Evolutionary conservation across 1,284 basidiomycete genomes (phyloP).

Genomic region (Trametes hirsuta): DNA sequence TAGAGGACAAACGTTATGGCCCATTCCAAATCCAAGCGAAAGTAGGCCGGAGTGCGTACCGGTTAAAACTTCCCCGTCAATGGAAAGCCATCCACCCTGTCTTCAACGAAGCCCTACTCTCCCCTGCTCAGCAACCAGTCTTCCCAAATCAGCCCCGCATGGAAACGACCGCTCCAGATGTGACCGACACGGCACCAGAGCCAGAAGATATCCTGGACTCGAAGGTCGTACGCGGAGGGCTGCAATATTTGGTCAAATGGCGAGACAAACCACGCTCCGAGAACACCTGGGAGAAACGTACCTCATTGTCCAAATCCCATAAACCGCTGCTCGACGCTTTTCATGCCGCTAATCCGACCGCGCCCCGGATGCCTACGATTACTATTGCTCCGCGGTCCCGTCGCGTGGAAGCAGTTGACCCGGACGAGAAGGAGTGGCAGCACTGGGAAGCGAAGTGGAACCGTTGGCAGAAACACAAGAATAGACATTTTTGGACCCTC

Average conservation of each 20-base stretch:
- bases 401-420: background rate
- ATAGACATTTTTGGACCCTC: background rate
- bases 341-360: constrained; percentile 1
- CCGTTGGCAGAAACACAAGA: background rate
- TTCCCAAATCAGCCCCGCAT: constrained; percentile 3
- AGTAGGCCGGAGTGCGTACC: constrained; percentile 32
- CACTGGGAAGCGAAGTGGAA: background rate
- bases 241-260: constrained; percentile 21
- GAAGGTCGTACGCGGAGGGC: background rate
- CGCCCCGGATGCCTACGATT: background rate
- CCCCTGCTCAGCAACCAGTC: constrained; percentile 6
- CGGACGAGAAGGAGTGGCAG: background rate
- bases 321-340: constrained; percentile 3
- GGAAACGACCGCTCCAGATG: background rate
- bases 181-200: background rate
- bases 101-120: constrained; percentile 39
- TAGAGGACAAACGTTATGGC: constrained; percentile 36
- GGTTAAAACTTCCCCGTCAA: constrained; percentile 36
- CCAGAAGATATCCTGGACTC: constrained; percentile 8
- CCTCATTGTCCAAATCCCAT: background rate
- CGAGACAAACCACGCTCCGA: constrained; percentile 10
- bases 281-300: constrained; percentile 14
- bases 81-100: constrained; percentile 38
- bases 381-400: background rate
- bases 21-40: constrained; percentile 38